Percentiles rank a stretch among this genome's conserved stretches.
Evolutionary conservation across 495 filamentous ascomycete species (phyloP).

Genomic region (Glonium stellatum): DNA sequence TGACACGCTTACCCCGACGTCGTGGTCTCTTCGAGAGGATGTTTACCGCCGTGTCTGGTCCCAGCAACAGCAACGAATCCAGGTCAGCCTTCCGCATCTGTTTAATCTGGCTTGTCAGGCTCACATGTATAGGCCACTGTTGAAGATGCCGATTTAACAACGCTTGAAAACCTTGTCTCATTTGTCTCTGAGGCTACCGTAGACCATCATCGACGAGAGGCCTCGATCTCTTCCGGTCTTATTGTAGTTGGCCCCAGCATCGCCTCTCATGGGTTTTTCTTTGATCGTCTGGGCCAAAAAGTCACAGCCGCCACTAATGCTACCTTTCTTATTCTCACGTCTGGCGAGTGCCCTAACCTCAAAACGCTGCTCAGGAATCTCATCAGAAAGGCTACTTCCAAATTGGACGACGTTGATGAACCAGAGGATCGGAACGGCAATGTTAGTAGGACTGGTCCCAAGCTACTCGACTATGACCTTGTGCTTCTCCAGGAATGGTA

Average conservation of each 20-base stretch:
- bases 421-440: conserved; percentile 39
- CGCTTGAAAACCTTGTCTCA: conserved; percentile 53
- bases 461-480: conserved; percentile 85
- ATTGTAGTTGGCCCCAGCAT: conserved; percentile 84
- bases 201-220: conserved; percentile 34
- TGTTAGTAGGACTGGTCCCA: conserved; percentile 47
- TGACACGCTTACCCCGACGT: conserved; percentile 16
- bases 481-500: conserved; percentile 68
- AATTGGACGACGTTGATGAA: conserved; percentile 44
- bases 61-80: conserved; percentile 57
- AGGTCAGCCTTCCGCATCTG: conserved; percentile 44
- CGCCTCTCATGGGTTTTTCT: conserved; percentile 65
- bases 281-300: conserved; percentile 57
- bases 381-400: conserved; percentile 63
- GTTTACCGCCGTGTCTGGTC: conserved; percentile 63
- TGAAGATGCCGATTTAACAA: conserved; percentile 53
- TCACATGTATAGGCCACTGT: conserved; percentile 48
- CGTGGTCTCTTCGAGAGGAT: conserved; percentile 47
- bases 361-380: conserved; percentile 78
- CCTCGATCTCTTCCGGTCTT: conserved; percentile 66
- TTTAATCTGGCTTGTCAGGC: not conserved
- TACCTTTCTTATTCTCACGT: conserved; percentile 60
- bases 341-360: conserved; percentile 71
- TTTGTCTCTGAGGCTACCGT: conserved; percentile 46
- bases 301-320: conserved; percentile 44